phyloP scores from a whole-genome alignment of 2,329 filamentous ascomycete species.

The Diaporthe ilicicola region DNA sequence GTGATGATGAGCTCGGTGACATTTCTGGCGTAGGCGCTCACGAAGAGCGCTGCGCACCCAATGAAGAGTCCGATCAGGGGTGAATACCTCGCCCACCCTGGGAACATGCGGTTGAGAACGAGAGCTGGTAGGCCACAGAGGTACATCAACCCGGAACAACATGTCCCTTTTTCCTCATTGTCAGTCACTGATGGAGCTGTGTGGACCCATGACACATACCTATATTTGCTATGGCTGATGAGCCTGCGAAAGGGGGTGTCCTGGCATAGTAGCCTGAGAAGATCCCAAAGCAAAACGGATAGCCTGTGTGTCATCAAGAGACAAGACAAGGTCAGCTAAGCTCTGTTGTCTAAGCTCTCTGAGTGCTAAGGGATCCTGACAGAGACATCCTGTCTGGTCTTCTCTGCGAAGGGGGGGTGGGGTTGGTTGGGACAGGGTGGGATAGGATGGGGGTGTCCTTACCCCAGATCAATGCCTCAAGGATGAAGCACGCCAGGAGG shows the following conservation, averaged over 20 bases:
- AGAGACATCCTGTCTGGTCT: slow-evolving; percentile 7
- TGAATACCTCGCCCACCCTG: slow-evolving; percentile 49
- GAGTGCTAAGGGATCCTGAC: neutral
- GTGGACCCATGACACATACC: slow-evolving; percentile 11
- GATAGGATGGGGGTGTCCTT: slow-evolving; percentile 30
- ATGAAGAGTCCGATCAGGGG: slow-evolving; percentile 56
- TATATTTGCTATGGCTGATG: slow-evolving; percentile 66
- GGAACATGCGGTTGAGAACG: slow-evolving; percentile 53
- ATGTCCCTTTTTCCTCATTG: slow-evolving; percentile 10
- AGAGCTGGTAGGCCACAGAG: slow-evolving; percentile 60
- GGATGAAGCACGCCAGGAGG: slow-evolving; percentile 57
- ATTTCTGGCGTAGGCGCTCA: slow-evolving; percentile 61
- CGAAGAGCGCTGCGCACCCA: slow-evolving; percentile 60
- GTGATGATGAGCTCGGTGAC: slow-evolving; percentile 64
- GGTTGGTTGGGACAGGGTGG: neutral
- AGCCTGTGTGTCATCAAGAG: slow-evolving; percentile 54
- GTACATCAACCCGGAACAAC: slow-evolving; percentile 58
- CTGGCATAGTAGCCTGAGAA: slow-evolving; percentile 75
- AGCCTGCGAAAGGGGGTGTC: slow-evolving; percentile 64
- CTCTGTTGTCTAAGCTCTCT: neutral
- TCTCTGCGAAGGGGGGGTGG: neutral
- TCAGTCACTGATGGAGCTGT: neutral
- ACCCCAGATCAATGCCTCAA: slow-evolving; percentile 65
- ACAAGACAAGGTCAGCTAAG: slow-evolving; percentile 26
- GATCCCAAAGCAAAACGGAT: slow-evolving; percentile 74